Conservation (phyloP, 176 grass and related monocot species). For the Ampelocalamus luodianensis region DNA sequence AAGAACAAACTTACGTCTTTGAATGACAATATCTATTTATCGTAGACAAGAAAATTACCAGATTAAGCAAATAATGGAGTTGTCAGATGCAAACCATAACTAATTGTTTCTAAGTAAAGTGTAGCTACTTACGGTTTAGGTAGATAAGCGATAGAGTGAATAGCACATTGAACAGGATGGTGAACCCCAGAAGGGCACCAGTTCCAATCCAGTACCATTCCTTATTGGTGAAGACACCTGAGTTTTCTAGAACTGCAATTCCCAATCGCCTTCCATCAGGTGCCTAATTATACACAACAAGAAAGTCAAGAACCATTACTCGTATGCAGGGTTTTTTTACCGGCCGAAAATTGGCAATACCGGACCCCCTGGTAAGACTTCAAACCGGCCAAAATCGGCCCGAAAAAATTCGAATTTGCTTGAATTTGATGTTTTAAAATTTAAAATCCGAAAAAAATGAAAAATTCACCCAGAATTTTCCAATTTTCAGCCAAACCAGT, state of each 20-base stretch:
- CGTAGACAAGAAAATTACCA: not conserved
- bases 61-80: slow-evolving; percentile 28
- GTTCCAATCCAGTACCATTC: slow-evolving; percentile 95
- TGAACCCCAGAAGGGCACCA: slow-evolving; percentile 83
- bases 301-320: slow-evolving; percentile 36
- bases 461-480: too few relatives aligned
- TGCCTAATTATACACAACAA: slow-evolving; percentile 33
- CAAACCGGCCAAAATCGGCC: too few relatives aligned
- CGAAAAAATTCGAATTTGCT: too few relatives aligned
- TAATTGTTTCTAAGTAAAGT: slow-evolving; percentile 31
- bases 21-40: slow-evolving; percentile 33
- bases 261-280: slow-evolving; percentile 78
- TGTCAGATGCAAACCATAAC: not conserved
- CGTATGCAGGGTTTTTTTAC: not conserved
- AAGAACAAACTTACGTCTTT: not conserved
- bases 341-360: too few relatives aligned
- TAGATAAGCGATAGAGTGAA: slow-evolving; percentile 85
- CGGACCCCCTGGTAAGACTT: too few relatives aligned
- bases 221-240: slow-evolving; percentile 55
- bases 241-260: slow-evolving; percentile 63
- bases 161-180: slow-evolving; percentile 84
- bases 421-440: too few relatives aligned
- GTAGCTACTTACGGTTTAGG: slow-evolving; percentile 78
- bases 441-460: too few relatives aligned
- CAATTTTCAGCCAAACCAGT: too few relatives aligned